Evolutionary conservation across 805 yeast genomes (phyloP).

Genomic region (Priceomyces fermenticarens): DNA sequence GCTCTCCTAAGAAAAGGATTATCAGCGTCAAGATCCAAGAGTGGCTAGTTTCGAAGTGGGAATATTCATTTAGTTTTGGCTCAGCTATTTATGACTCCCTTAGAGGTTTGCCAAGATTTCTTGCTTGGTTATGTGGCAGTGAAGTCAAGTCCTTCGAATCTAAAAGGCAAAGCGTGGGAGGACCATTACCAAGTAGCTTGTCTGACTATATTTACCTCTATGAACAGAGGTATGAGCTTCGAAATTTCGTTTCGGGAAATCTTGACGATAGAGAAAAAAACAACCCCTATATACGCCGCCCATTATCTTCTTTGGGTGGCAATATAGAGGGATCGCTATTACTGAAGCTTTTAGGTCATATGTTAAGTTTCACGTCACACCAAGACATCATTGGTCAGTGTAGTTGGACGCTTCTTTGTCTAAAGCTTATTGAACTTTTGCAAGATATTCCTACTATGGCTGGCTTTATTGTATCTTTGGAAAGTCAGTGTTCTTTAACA

Average conservation of each 20-base stretch:
- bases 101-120: slow-evolving; percentile 27
- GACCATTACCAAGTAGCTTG: too few species aligned
- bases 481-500: slow-evolving; percentile 11
- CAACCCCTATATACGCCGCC: too few species aligned
- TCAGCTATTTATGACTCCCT: slow-evolving; percentile 2
- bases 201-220: too few species aligned
- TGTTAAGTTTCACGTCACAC: not conserved
- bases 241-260: too few species aligned
- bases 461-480: slow-evolving; percentile 11
- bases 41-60: slow-evolving; percentile 56
- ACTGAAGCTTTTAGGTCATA: slow-evolving; percentile 4
- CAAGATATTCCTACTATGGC: not conserved
- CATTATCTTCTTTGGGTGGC: too few species aligned
- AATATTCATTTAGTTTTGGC: slow-evolving; percentile 8
- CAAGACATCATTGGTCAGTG: not conserved
- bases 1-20: slow-evolving; percentile 23
- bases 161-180: too few species aligned
- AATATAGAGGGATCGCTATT: not conserved
- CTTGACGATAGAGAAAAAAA: too few species aligned
- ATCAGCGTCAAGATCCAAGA: slow-evolving; percentile 30
- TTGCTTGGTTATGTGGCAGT: slow-evolving; percentile 44
- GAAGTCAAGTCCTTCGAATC: not conserved
- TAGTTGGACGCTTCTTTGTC: slow-evolving; percentile 5
- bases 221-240: too few species aligned
- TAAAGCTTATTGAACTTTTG: slow-evolving; percentile 1